Evolutionary conservation across 306 rosid species (phyloP).

Genomic region (Betula pendula): DNA sequence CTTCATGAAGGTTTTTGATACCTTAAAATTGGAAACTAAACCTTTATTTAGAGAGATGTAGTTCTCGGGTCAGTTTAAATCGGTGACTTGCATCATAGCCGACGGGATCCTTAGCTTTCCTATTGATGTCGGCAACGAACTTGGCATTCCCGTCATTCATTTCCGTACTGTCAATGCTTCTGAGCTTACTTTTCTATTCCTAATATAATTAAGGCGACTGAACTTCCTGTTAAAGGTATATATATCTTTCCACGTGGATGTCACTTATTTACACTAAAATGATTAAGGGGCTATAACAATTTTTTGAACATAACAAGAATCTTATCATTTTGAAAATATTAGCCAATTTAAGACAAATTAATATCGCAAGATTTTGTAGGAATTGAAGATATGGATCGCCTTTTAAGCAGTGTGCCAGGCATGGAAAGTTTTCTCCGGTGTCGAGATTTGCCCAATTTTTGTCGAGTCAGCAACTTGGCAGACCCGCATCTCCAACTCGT

Average conservation of each 20-base stretch:
- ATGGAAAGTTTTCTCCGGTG: slow-evolving; percentile 41
- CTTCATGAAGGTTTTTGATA: neutral
- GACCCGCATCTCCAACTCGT: neutral
- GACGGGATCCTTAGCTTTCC: slow-evolving; percentile 43
- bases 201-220: slow-evolving; percentile 17
- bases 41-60: slow-evolving; percentile 36
- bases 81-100: slow-evolving; percentile 34
- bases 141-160: slow-evolving; percentile 36
- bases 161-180: slow-evolving; percentile 45
- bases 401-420: slow-evolving; percentile 24
- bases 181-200: slow-evolving; percentile 47
- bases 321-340: too few relatives aligned
- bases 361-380: too few relatives aligned
- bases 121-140: slow-evolving; percentile 24
- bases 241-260: too few relatives aligned
- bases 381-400: slow-evolving; percentile 55
- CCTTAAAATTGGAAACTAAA: slow-evolving; percentile 7
- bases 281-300: too few relatives aligned
- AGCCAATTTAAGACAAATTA: too few relatives aligned
- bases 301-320: too few relatives aligned
- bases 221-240: slow-evolving; percentile 58
- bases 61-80: neutral
- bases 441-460: slow-evolving; percentile 41
- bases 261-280: too few relatives aligned
- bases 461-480: neutral